Evolutionary conservation across 768 basidiomycete genomes (phyloP), one percentile per base, ranked within the genome.

Genomic region (Trichaptum fuscoviolaceum): DNA sequence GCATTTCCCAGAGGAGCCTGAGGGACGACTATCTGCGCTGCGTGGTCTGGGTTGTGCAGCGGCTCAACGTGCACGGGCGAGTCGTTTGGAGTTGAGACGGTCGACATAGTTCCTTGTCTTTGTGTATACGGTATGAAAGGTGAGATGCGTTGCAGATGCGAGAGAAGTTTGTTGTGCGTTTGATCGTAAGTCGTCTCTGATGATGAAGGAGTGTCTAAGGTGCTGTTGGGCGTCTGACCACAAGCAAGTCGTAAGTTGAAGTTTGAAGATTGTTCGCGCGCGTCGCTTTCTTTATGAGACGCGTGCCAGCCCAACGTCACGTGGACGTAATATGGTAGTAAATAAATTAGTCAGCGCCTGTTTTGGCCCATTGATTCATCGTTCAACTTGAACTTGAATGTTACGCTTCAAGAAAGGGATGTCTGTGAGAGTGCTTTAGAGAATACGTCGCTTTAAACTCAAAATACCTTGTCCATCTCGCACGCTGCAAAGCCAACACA

Each of bases 21-120:
- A 0, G 93, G 92, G 17, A 90, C 83, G 58, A 88, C 86, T 69
- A 94, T 79, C 67, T 87, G 85, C 1, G 93, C 93, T 57, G 91
- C 90, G 71, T 91, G 89, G 1, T 84, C 82, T 18, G 93, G 93
- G 74, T 93, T 90, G 78, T 96, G 94, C 70, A 96, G 84, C 25
- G 94, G 91, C 74, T 92, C 87, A 67, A 95, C 86, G 65, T 85
- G 84, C 61, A 76, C 75, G 64, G 92, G 90, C 57, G 91, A 91
- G 69, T 89, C 88, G 67, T 80, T 85, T 67, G 89, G 87, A 25
- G 89, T 85, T 35, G 84, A 70, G 20, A 82, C 80, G 42, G 79
- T 68, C 63, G 87, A 81, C 76, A 90, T 90, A 78, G 81, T 82
- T 12, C 42, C 42, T 52, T 52, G 42, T 52, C 42, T 30, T 52